Base-by-base conservation (phyloP, 176 grass and related monocot genomes). In the Rhynchospora pubera region DNA sequence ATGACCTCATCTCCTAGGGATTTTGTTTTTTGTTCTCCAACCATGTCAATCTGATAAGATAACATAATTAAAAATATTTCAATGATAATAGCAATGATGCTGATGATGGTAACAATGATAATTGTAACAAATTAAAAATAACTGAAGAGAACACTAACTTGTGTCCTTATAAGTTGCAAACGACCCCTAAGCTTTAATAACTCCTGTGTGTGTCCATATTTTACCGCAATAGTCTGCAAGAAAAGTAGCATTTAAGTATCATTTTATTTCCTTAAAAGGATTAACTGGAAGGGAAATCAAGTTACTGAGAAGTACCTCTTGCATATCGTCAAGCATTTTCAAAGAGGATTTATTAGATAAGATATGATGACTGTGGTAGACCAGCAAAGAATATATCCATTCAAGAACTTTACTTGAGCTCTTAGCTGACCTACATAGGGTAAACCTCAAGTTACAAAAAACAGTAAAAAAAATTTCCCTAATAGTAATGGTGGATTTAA, bases 341-440 rank as follows among this genome's bases (percentile, higher is more conserved):
- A 34, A 76, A 3, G 89, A 87, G 62, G 85, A 84, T 66, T 94
- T 88, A 66, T 91, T 78, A 53, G 78, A 86, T 26, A 62, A 80
- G 51, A 95, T 94, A 82, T 79, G 88, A 43, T 67, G 90, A 55
- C 96, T 92, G 77, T 95, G 92, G 68, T 85, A 85, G 70, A 90
- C 85, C 42, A 98, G 82, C 66, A 98, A 71, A 62, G 66, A 94
- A 80, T 95, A 98, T 84, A 98, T 90, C 92, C 90, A 98, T 42
- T 76, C 85, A 28, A 95, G 78, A 82, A 93, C 77, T 94, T 93
- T 28, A 65, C 87, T 87, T 69, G 79, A 32, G 11, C 57, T 86
- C 69, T 51, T 74, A 65, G 83, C 83, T 85, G 90, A 91, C 79
- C 96, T 98, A 86, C 65, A 57, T 57, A 88, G 73, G 75, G 69